These are phyloP conservation scores for Ammopiptanthus mongolicus DNA, from an alignment of 306 rosid genomes.

Conservation along the genomic window DNA sequence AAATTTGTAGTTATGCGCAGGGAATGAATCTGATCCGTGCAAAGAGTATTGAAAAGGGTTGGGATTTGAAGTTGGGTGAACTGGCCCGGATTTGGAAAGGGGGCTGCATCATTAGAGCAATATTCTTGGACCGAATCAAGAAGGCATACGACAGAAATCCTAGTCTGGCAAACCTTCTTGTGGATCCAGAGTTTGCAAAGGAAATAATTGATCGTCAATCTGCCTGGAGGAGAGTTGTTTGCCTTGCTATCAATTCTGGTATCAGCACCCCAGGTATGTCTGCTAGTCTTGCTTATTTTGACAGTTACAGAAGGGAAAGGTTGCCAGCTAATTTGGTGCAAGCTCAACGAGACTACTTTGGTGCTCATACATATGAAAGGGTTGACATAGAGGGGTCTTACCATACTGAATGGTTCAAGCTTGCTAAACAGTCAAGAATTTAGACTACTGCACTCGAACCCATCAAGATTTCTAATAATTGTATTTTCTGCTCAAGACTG, in stretches of 20 bases:
- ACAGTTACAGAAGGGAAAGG: slow-evolving; percentile 69
- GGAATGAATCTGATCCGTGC: slow-evolving; percentile 95
- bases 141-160: slow-evolving; percentile 79
- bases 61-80: slow-evolving; percentile 78
- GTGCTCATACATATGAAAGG: slow-evolving; percentile 92
- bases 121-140: slow-evolving; percentile 82
- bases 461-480: slow-evolving; percentile 27
- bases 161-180: slow-evolving; percentile 83
- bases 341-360: slow-evolving; percentile 93
- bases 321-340: slow-evolving; percentile 90
- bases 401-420: slow-evolving; percentile 97
- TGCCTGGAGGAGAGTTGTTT: slow-evolving; percentile 85
- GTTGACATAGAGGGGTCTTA: slow-evolving; percentile 65
- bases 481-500: slow-evolving; percentile 47
- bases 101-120: slow-evolving; percentile 84
- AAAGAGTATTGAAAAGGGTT: slow-evolving; percentile 79
- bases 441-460: slow-evolving; percentile 27
- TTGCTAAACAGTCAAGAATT: slow-evolving; percentile 54
- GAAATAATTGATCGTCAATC: slow-evolving; percentile 82
- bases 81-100: slow-evolving; percentile 97
- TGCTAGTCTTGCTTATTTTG: slow-evolving; percentile 88
- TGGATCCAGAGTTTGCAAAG: slow-evolving; percentile 87
- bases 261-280: slow-evolving; percentile 94
- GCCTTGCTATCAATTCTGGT: slow-evolving; percentile 83
- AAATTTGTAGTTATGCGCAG: slow-evolving; percentile 93